Evolutionary conservation across 2,329 filamentous ascomycete genomes (phyloP).

Genomic region (Hyphodiscus sp.): DNA sequence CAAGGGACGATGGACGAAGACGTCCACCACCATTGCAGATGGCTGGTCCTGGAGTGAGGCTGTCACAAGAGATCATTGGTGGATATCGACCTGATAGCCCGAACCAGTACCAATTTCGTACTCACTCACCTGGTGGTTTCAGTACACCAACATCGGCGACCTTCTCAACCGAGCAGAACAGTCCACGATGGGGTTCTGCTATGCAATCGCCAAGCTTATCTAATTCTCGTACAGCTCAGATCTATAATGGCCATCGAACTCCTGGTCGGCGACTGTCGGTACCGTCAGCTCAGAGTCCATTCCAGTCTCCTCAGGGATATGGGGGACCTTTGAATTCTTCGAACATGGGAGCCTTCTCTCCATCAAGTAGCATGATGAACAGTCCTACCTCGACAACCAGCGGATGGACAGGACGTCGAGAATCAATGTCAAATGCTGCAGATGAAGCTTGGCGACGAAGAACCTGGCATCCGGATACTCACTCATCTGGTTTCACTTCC

Average conservation of each 20-base stretch:
- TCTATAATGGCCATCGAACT: slow-evolving; percentile 60
- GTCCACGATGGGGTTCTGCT: slow-evolving; percentile 64
- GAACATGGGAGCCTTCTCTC: slow-evolving; percentile 47
- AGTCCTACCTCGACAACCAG: slow-evolving; percentile 59
- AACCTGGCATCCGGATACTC: slow-evolving; percentile 84
- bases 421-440: slow-evolving; percentile 53
- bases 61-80: slow-evolving; percentile 54
- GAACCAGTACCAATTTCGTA: slow-evolving; percentile 58
- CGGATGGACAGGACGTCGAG: slow-evolving; percentile 53
- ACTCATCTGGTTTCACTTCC: slow-evolving; percentile 47
- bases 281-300: slow-evolving; percentile 68
- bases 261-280: slow-evolving; percentile 75
- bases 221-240: slow-evolving; percentile 63
- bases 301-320: slow-evolving; percentile 59
- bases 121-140: slow-evolving; percentile 65
- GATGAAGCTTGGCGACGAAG: slow-evolving; percentile 77
- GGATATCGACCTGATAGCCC: slow-evolving; percentile 45
- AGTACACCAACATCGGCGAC: slow-evolving; percentile 80
- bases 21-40: slow-evolving; percentile 79
- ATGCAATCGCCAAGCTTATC: slow-evolving; percentile 67
- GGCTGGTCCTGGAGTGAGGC: slow-evolving; percentile 58
- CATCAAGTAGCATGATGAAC: slow-evolving; percentile 52
- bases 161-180: slow-evolving; percentile 70
- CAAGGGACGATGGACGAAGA: slow-evolving; percentile 57
- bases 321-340: slow-evolving; percentile 54